Conservation (phyloP, 2,329 filamentous ascomycete species). For the Sporothrix schenckii region DNA sequence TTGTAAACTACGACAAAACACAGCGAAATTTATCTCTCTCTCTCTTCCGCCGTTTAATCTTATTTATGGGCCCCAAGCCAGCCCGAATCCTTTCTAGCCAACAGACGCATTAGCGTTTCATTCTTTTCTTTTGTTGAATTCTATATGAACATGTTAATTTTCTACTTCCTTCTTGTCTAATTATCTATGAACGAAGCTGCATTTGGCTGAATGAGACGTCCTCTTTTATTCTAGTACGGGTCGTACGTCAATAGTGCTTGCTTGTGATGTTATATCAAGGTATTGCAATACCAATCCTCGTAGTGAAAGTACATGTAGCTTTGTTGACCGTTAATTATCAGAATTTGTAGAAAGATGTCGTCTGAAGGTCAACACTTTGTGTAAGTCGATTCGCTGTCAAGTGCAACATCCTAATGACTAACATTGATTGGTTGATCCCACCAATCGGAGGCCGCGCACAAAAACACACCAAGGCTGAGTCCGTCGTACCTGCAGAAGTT, state of each 20-base stretch:
- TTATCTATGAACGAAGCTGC: conserved; percentile 25
- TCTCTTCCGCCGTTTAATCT: not conserved
- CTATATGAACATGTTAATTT: not conserved
- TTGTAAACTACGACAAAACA: conserved; percentile 17
- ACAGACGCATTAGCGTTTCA: not conserved
- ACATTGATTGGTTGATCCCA: not conserved
- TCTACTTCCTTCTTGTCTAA: conserved; percentile 12
- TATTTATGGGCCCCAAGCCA: not conserved
- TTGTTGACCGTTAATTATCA: too few species aligned
- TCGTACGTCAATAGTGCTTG: not conserved
- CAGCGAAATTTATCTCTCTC: not conserved
- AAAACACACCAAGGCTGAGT: not conserved
- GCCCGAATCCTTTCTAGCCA: not conserved
- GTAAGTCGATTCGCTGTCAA: not conserved
- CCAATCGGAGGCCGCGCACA: conserved; percentile 12
- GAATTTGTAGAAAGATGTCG: not conserved
- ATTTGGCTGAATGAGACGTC: conserved; percentile 29
- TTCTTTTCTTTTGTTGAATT: conserved; percentile 21
- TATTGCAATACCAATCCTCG: not conserved
- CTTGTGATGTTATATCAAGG: not conserved
- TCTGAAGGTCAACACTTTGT: not conserved
- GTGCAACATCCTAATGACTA: not conserved
- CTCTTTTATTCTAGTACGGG: not conserved
- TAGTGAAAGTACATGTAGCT: not conserved
- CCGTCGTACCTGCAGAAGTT: conserved; percentile 19